phyloP scores from a whole-genome alignment of 371 early-diverging fungal species.

The Mortierella sp. region DNA sequence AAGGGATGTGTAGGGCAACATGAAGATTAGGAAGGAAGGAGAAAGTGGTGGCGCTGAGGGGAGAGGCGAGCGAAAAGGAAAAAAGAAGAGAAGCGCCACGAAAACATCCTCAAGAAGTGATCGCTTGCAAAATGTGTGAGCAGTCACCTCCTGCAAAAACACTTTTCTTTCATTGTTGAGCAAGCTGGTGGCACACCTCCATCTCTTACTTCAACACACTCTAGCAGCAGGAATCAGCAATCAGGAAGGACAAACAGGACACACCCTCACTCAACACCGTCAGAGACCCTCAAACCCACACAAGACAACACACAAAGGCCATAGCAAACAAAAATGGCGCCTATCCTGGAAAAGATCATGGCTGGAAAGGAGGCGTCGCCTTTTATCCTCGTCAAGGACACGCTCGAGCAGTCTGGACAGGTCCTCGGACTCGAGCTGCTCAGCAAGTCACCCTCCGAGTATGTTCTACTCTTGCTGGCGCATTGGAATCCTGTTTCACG shows the following conservation, averaged over 20 bases:
- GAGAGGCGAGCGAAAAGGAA: neutral
- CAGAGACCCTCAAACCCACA: neutral
- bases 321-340: slow-evolving; percentile 26
- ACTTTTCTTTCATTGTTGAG: neutral
- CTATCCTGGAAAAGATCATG: slow-evolving; percentile 48
- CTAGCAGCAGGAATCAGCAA: neutral
- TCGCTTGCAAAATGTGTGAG: neutral
- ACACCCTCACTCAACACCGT: neutral
- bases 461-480: neutral
- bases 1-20: neutral
- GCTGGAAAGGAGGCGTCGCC: slow-evolving; percentile 47
- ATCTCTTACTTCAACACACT: slow-evolving; percentile 1
- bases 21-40: neutral
- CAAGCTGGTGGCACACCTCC: neutral
- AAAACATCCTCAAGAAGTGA: neutral
- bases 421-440: slow-evolving; percentile 44
- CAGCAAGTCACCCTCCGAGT: slow-evolving; percentile 36
- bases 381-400: slow-evolving; percentile 54
- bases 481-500: neutral
- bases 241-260: neutral
- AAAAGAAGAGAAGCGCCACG: neutral
- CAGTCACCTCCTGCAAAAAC: neutral
- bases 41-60: slow-evolving; percentile 7
- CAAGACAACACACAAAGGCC: neutral
- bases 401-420: slow-evolving; percentile 51